Conservation (phyloP, 2,329 filamentous ascomycete genomes). For the Talaromyces funiculosus region DNA sequence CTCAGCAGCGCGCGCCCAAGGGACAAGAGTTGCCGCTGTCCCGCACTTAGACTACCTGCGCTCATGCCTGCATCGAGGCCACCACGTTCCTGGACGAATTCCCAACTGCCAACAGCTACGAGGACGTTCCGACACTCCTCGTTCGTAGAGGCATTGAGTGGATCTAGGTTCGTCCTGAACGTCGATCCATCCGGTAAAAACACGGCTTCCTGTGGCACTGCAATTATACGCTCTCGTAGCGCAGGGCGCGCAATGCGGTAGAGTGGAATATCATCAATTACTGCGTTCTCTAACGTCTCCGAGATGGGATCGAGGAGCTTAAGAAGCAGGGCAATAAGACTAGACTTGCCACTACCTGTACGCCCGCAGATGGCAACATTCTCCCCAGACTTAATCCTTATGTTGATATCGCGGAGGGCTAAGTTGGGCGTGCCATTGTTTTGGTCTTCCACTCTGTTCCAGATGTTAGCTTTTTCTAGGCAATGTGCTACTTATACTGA, state of each 20-base stretch:
- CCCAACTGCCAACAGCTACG: conserved; percentile 32
- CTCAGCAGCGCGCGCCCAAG: conserved; percentile 54
- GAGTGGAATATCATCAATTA: conserved; percentile 1
- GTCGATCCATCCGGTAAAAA: conserved; percentile 33
- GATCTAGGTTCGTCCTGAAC: conserved; percentile 36
- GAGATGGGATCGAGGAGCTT: conserved; percentile 4
- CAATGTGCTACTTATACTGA: neutral
- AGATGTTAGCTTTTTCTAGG: neutral
- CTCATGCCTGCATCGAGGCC: conserved; percentile 40
- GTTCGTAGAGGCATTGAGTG: conserved; percentile 26
- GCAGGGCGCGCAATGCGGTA: conserved; percentile 28
- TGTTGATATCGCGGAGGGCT: conserved; percentile 43
- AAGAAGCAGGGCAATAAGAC: conserved; percentile 20
- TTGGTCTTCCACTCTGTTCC: neutral
- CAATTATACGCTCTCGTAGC: conserved; percentile 37
- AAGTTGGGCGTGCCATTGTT: conserved; percentile 17
- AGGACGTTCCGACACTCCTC: conserved; percentile 31
- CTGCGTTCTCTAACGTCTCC: neutral
- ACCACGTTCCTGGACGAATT: conserved; percentile 33
- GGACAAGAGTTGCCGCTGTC: conserved; percentile 60
- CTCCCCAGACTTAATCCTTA: conserved; percentile 39
- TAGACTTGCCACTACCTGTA: conserved; percentile 34
- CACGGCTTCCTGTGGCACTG: conserved; percentile 40
- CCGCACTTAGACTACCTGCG: conserved; percentile 48
- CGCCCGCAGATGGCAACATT: conserved; percentile 39